Percentiles rank a stretch among this genome's conserved stretches.
These are phyloP conservation scores for Fusarium falciforme DNA, from an alignment of 2,329 filamentous ascomycete genomes.

Conservation along the genomic window DNA sequence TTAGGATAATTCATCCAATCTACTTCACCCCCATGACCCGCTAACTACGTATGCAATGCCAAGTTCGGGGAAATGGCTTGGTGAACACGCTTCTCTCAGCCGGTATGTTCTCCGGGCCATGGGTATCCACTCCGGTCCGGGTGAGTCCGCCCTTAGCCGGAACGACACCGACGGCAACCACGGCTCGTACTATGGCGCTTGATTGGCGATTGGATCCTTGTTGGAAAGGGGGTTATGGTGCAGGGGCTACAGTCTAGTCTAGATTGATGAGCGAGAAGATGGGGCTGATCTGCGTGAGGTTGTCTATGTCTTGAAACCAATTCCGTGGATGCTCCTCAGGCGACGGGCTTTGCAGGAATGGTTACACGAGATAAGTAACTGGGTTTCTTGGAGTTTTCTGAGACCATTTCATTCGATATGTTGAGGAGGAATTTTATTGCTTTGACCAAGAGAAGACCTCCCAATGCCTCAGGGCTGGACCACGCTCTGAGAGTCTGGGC, in stretches of 20 bases:
- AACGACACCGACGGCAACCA: background rate
- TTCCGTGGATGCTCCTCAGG: too few relatives aligned
- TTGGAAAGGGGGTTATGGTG: background rate
- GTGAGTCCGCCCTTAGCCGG: slow-evolving; percentile 15
- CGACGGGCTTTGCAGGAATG: too few relatives aligned
- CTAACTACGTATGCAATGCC: background rate
- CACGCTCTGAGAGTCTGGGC: background rate
- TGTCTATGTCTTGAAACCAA: background rate
- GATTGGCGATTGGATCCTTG: too few relatives aligned
- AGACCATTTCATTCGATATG: too few relatives aligned
- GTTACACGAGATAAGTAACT: too few relatives aligned
- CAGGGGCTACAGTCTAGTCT: background rate
- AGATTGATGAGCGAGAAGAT: background rate
- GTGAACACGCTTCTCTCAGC: background rate
- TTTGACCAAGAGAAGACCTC: too few relatives aligned
- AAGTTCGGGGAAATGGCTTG: background rate
- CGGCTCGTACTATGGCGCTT: background rate
- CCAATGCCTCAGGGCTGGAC: background rate
- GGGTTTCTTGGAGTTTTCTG: too few relatives aligned
- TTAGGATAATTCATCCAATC: background rate
- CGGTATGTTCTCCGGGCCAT: background rate
- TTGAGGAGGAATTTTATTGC: too few relatives aligned
- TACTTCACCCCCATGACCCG: background rate
- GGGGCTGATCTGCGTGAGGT: background rate
- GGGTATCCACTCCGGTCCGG: slow-evolving; percentile 2